Conservation (phyloP, 306 rosid genomes). For the barrel medic (Medicago truncatula) region MtrunA17r5.0-ANR NC_053045.1:64698001-64698500, state of each 20-base stretch:
- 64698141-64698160: constrained; percentile 12
- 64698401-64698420: constrained; percentile 57
- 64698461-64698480: constrained; percentile 48
- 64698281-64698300: constrained; percentile 77
- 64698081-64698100: constrained; percentile 20
- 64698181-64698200: constrained; percentile 20
- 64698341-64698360: constrained; percentile 57
- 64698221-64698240: constrained; percentile 22
- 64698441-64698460: constrained; percentile 41
- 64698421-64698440: constrained; percentile 50
- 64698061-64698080: constrained; percentile 12
- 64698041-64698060: not conserved
- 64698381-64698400: constrained; percentile 82
- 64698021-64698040: constrained; percentile 2
- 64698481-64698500: constrained; percentile 43
- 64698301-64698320: constrained; percentile 66
- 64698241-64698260: constrained; percentile 55
- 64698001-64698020: constrained; percentile 28
- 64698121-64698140: constrained; percentile 29
- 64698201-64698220: not conserved
- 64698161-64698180: constrained; percentile 16
- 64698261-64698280: constrained; percentile 89
- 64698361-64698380: constrained; percentile 70
- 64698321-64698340: constrained; percentile 63
- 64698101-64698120: constrained; percentile 10